Evolutionary conservation across 345 rosid genomes (phyloP), one percentile per base, ranked within the genome.

Genomic region (Carallia pectinifolia): DNA sequence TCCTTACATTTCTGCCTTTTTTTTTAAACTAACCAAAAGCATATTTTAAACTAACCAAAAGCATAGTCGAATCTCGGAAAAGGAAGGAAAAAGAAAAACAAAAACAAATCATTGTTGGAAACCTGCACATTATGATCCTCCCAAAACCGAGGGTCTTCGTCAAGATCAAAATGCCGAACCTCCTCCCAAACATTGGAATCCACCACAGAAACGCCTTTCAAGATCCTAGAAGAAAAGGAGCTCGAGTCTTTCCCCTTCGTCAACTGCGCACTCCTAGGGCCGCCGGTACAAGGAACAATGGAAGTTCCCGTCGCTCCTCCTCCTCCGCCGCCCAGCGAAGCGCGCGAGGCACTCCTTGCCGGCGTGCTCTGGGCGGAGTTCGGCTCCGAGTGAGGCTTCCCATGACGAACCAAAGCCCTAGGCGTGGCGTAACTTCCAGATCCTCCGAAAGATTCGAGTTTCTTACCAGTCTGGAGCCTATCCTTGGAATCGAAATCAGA

Each of bases 111-210:
- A 62, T 34, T 27, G 23, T 50, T 7, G 77, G 68, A 56, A 70
- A 93, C 98, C 96, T 93, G 98, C 71, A 93, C 96, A 81, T 89
- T 91, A 66, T 89, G 93, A 74, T 93, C 97, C 53, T 74, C 78
- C 98, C 97, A 91, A 69, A 87, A 93, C 58, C 86, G 87, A 37
- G 89, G 82, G 69, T 93, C 90, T 75, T 86, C 90, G 30, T 80
- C 76, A n/a, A 91, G 87, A 84, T 87, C 94, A 68, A 93, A 93
- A 70, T 84, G 90, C 53, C 87, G 83, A 71, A 77, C 78, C 39
- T 83, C 86, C n/a, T n/a, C 58, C 5, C 64, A 78, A 63, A 75
- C 62, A 75, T 77, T 86, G 33, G 80, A 68, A 74, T 84, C 80
- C 4, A 62, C 77, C 33, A 73, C 56, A n/a, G 85, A 79, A 83